phyloP scores from a whole-genome alignment of 2,329 filamentous ascomycete species.

The Byssochlamys sp. region DNA sequence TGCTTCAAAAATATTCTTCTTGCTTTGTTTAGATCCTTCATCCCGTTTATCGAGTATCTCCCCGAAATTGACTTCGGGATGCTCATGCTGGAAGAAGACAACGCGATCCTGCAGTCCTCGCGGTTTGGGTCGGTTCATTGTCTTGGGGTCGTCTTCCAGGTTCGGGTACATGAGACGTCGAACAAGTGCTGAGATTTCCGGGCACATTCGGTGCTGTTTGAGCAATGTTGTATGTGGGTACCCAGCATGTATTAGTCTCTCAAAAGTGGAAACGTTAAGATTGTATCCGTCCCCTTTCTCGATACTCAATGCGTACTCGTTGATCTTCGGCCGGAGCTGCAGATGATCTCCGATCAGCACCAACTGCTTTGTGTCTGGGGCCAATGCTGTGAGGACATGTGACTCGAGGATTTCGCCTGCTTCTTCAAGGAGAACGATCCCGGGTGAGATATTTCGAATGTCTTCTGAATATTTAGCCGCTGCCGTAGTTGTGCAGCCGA shows the following conservation, averaged over 20 bases:
- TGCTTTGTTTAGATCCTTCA: slow-evolving; percentile 42
- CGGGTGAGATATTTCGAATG: slow-evolving; percentile 47
- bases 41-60: slow-evolving; percentile 44
- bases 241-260: slow-evolving; percentile 52
- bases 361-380: slow-evolving; percentile 49
- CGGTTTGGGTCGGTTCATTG: slow-evolving; percentile 38
- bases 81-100: slow-evolving; percentile 56
- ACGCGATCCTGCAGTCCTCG: slow-evolving; percentile 52
- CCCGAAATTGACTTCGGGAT: slow-evolving; percentile 42
- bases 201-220: slow-evolving; percentile 60
- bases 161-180: slow-evolving; percentile 53
- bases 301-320: slow-evolving; percentile 50
- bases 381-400: slow-evolving; percentile 55
- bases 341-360: slow-evolving; percentile 66
- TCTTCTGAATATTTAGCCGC: slow-evolving; percentile 53
- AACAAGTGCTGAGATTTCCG: slow-evolving; percentile 55
- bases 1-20: slow-evolving; percentile 56
- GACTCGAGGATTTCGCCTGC: slow-evolving; percentile 64
- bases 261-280: slow-evolving; percentile 59
- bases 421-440: slow-evolving; percentile 59
- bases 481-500: slow-evolving; percentile 62
- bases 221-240: slow-evolving; percentile 46
- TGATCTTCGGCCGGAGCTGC: slow-evolving; percentile 60
- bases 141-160: slow-evolving; percentile 47
- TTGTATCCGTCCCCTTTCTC: slow-evolving; percentile 59